phyloP scores from a whole-genome alignment of 2,329 filamentous ascomycete genomes.

The Blastomyces parvus region DNA sequence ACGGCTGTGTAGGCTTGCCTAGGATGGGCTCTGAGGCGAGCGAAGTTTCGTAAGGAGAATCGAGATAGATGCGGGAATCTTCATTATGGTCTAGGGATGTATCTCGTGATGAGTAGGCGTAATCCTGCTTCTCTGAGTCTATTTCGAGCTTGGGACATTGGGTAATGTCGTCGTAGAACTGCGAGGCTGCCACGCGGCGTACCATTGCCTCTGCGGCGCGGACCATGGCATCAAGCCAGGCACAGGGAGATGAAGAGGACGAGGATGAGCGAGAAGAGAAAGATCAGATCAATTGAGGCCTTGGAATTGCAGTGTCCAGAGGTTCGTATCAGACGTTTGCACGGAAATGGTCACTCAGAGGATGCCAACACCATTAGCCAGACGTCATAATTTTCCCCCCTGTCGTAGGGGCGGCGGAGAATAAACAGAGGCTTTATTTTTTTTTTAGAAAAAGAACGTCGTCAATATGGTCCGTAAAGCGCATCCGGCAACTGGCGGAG shows the following conservation, averaged over 20 bases:
- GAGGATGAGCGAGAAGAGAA: background rate
- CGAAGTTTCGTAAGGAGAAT: constrained; percentile 46
- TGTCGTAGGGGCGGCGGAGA: too few relatives aligned
- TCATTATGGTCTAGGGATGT: constrained; percentile 25
- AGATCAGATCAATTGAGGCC: background rate
- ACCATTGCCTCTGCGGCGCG: background rate
- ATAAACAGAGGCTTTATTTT: background rate
- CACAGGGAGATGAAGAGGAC: background rate
- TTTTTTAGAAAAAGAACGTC: background rate
- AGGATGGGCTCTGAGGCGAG: constrained; percentile 34
- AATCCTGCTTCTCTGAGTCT: constrained; percentile 19
- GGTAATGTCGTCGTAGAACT: constrained; percentile 1
- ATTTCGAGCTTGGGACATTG: constrained; percentile 10
- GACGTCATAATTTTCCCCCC: background rate
- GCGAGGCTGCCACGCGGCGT: background rate
- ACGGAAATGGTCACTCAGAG: too few relatives aligned
- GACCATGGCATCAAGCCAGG: constrained; percentile 1
- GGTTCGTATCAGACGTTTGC: background rate
- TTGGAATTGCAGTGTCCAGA: background rate
- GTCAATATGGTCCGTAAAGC: background rate
- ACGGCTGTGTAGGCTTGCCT: constrained; percentile 21
- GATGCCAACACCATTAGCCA: background rate
- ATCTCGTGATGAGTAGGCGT: constrained; percentile 17
- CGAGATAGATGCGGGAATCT: constrained; percentile 35
- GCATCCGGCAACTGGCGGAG: too few relatives aligned